Conservation (phyloP, 1,284 basidiomycete genomes). For the Kwoniella shivajii region DNA sequence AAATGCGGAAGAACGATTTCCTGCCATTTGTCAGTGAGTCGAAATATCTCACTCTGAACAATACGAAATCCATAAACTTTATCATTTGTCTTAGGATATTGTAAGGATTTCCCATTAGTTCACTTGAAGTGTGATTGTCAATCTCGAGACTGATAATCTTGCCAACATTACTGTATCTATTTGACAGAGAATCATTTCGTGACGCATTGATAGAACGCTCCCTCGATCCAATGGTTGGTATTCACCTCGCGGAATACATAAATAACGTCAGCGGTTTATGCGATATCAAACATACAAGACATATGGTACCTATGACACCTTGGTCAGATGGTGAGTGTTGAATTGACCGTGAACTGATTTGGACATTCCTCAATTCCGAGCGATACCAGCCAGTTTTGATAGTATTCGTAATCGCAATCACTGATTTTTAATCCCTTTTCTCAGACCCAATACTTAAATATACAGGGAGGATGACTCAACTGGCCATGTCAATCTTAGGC, state of each 20-base stretch:
- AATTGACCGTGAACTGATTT: not conserved
- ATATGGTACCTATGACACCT: conserved; percentile 9
- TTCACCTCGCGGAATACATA: conserved; percentile 2
- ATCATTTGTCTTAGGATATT: not conserved
- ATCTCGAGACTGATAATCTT: not conserved
- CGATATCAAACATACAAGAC: conserved; percentile 2
- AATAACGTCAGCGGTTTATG: not conserved
- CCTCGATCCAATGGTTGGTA: conserved; percentile 3
- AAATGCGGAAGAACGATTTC: conserved; percentile 4
- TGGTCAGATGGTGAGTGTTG: conserved; percentile 8
- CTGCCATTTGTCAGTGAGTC: conserved; percentile 9
- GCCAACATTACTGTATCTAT: not conserved
- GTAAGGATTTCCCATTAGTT: not conserved
- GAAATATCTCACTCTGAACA: too few species aligned
- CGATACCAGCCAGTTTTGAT: not conserved
- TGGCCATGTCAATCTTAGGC: conserved; percentile 10
- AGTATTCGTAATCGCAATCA: not conserved
- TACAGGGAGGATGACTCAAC: conserved; percentile 6
- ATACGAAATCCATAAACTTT: not conserved
- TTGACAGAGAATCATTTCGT: not conserved
- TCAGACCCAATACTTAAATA: conserved; percentile 5
- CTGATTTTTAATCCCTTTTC: too few species aligned
- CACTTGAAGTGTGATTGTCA: not conserved
- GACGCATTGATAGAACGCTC: conserved; percentile 2
- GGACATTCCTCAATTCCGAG: not conserved